A percentile compares a stretch with the other conserved stretches of the same genome.
phyloP scores from a whole-genome alignment of 768 basidiomycete species.

The Inosperma sp. region DNA sequence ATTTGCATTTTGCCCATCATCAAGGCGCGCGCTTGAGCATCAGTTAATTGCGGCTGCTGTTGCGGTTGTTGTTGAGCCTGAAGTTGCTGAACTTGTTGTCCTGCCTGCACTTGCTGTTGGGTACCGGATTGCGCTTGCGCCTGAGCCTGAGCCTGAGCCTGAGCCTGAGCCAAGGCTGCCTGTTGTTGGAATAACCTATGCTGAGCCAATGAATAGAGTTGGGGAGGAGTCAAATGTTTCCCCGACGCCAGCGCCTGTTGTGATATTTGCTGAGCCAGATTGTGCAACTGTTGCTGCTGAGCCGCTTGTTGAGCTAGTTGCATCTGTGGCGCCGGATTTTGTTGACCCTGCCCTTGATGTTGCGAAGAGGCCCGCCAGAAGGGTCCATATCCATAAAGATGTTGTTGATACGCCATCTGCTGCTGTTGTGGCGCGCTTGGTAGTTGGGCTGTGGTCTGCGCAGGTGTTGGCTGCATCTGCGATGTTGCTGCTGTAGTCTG shows the following conservation, averaged over 20 bases:
- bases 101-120: slow-evolving; percentile 16
- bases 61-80: slow-evolving; percentile 8
- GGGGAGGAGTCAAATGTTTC: slow-evolving; percentile 7
- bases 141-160: slow-evolving; percentile 16
- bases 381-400: not conserved
- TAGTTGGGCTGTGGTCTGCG: slow-evolving; percentile 4
- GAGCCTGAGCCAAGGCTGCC: slow-evolving; percentile 17
- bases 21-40: slow-evolving; percentile 6
- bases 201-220: slow-evolving; percentile 3
- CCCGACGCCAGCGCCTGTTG: slow-evolving; percentile 15
- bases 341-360: slow-evolving; percentile 3
- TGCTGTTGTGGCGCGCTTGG: slow-evolving; percentile 9
- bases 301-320: slow-evolving; percentile 1
- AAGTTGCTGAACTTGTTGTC: slow-evolving; percentile 11
- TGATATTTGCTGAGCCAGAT: slow-evolving; percentile 7
- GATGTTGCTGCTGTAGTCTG: not conserved
- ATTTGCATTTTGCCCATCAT: slow-evolving; percentile 14
- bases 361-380: not conserved
- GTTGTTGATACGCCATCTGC: not conserved
- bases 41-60: slow-evolving; percentile 4
- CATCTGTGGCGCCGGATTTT: not conserved
- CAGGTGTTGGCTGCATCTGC: slow-evolving; percentile 4
- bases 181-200: slow-evolving; percentile 8
- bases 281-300: not conserved
- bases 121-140: slow-evolving; percentile 14